Evolutionary conservation across 106 monocot genomes (phyloP).

Genomic region (Dioscorea zingiberensis): DNA sequence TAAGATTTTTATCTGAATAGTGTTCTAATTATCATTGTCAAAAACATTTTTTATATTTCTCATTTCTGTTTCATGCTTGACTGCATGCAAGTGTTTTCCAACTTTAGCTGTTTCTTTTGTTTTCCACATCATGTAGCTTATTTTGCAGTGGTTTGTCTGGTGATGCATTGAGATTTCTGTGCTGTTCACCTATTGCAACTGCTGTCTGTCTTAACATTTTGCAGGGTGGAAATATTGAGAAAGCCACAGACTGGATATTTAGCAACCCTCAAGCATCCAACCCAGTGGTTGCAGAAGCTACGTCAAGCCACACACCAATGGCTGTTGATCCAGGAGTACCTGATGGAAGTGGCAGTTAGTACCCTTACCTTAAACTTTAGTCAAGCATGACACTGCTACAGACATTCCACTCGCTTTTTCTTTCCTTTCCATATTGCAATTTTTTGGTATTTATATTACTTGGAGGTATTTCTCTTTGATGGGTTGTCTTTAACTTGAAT

Average conservation of each 20-base stretch:
- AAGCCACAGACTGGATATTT: constrained; percentile 97
- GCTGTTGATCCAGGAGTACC: constrained; percentile 45
- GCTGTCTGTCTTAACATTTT: neutral
- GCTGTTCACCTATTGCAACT: no score
- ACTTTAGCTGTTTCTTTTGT: no score
- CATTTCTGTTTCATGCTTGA: no score
- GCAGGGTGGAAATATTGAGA: constrained; percentile 86
- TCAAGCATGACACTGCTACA: neutral
- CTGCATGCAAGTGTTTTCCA: no score
- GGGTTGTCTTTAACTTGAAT: no score
- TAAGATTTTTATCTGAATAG: constrained; percentile 25
- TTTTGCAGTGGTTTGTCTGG: no score
- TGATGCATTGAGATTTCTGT: no score
- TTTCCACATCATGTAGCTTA: neutral
- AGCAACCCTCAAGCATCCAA: constrained; percentile 64
- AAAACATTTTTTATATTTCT: neutral
- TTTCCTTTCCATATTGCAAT: neutral
- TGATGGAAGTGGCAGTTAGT: constrained; percentile 88
- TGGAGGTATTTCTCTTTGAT: no score
- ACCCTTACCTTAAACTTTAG: neutral
- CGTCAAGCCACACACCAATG: constrained; percentile 25
- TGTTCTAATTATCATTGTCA: neutral
- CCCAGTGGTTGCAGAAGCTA: constrained; percentile 39
- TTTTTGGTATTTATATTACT: no score
- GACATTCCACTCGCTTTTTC: no score